Evolutionary conservation across 2,329 filamentous ascomycete species (phyloP), one percentile per base, ranked within the genome.

Genomic region (Chaetomium sp.): DNA sequence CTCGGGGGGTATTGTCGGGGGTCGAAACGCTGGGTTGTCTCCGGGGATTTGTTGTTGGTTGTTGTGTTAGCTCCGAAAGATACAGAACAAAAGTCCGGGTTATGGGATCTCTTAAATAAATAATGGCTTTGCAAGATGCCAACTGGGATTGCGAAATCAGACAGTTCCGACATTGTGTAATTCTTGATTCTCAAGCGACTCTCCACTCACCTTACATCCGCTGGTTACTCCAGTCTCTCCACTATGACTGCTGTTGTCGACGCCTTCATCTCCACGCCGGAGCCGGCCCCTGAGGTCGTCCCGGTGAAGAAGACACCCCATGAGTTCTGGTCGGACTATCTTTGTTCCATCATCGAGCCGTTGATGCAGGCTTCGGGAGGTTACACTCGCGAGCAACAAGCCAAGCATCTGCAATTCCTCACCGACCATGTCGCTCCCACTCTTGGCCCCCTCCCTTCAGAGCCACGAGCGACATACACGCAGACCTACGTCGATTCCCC

Each of bases 401-500:
- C 46, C 12, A 32, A 14, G 32, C 52, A 54, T 3, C n/a, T 54
- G 35, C 38, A n/a, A 34, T 54, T 54, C 52, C 45, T 43, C 38
- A 34, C 33, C 33, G 45, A 54, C 19, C 46, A 54, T 27, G 46
- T 54, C 3, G 52, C 45, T 6, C 45, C 46, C n/a, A 54, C 32
- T 7, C 52, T 54, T 14, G 45, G 52, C 33, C 52, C 52, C 37
- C 38, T 49, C 33, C 52, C 46, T 6, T 44, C 52, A 5, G 45
- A 54, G 45, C 45, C 52, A 5, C 52, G 43, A 11, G 38, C 38
- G 45, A 14, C 27, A 14, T 49, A 54, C 46, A 54, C 40, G 14
- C 32, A 19, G 52, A 44, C 44, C 12, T 44, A 54, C 19, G 40
- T 38, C 45, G 46, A 54, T 44, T 42, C 52, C 4, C 52, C 52